These are phyloP conservation scores for Larix kaempferi DNA, from an alignment of 75 land plant species.

Conservation along the genomic window DNA sequence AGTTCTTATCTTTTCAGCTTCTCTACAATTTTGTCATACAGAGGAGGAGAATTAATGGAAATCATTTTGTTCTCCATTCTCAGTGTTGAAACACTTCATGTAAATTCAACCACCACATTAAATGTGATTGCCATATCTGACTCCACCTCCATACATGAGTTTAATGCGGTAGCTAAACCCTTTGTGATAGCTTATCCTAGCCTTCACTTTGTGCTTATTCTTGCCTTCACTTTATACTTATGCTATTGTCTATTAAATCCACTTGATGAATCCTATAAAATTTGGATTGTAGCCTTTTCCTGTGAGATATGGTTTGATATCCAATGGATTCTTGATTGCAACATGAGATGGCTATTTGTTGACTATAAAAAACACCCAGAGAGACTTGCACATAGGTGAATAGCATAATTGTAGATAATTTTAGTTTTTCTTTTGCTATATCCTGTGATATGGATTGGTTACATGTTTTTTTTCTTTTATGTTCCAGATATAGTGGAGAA, in stretches of 20 bases:
- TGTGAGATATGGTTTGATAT: constrained; percentile 1
- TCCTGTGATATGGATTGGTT: background rate
- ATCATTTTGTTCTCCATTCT: no score
- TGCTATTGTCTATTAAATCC: background rate
- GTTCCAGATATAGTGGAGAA: constrained; percentile 9
- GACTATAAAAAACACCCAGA: background rate
- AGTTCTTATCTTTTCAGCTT: no score
- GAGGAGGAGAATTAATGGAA: no score
- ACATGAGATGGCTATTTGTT: background rate
- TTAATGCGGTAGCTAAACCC: no score
- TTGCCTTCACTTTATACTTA: background rate
- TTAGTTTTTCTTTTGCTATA: background rate
- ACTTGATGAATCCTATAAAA: background rate
- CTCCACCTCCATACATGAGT: no score
- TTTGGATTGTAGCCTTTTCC: background rate
- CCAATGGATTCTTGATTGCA: background rate
- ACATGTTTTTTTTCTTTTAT: background rate
- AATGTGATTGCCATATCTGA: no score
- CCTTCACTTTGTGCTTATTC: no score
- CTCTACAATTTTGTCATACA: no score
- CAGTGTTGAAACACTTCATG: no score
- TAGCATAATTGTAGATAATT: background rate
- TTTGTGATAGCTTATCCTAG: no score
- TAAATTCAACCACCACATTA: no score
- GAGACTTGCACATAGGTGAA: constrained; percentile 1